These are phyloP conservation scores for Cetradonia linearis DNA, from an alignment of 495 filamentous ascomycete species.

Conservation along the genomic window DNA sequence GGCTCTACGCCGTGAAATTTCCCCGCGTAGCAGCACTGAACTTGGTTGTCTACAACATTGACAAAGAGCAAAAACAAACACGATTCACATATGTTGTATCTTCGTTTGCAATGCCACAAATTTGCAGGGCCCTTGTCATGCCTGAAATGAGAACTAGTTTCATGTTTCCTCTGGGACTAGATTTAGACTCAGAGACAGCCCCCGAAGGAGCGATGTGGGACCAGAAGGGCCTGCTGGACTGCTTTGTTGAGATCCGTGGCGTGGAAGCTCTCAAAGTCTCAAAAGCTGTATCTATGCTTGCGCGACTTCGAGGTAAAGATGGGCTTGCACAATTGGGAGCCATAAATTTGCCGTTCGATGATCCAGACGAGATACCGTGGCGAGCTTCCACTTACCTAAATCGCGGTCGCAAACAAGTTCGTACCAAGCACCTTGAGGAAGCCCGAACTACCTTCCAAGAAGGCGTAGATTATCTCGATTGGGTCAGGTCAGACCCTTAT, in stretches of 20 bases:
- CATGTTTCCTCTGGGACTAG: background rate
- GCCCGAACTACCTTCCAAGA: background rate
- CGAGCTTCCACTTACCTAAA: background rate
- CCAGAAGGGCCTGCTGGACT: background rate
- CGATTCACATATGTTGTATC: background rate
- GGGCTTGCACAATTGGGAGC: background rate
- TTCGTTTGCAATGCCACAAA: background rate
- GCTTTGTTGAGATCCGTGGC: conserved; percentile 2
- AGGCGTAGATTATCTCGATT: background rate
- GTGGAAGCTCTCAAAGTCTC: background rate
- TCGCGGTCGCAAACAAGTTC: background rate
- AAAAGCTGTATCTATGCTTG: background rate
- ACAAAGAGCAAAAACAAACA: no score
- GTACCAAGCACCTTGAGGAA: no score
- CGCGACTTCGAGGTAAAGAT: background rate
- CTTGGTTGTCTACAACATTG: background rate
- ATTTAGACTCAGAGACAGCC: background rate
- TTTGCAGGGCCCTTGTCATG: background rate
- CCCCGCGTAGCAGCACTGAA: background rate
- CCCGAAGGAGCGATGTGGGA: background rate
- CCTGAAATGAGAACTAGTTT: background rate
- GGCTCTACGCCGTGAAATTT: background rate
- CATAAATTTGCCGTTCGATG: background rate
- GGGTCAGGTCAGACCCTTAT: background rate
- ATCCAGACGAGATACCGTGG: background rate